A percentile compares a stretch with the other conserved stretches of the same genome.
Conservation (phyloP, 371 early-diverging fungal species). For the Mucor mucedo region DNA sequence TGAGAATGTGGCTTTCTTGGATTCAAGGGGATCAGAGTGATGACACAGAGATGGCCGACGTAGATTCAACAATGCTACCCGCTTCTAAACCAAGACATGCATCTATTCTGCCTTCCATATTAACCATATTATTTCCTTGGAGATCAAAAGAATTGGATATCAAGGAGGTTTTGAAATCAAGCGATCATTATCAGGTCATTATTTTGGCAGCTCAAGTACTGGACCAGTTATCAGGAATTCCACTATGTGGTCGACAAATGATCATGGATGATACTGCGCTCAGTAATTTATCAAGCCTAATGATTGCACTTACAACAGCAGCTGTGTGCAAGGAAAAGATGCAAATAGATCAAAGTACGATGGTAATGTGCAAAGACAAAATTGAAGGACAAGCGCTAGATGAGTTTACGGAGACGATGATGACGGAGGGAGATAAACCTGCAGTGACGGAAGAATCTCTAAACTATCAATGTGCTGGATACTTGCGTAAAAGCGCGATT, state of each 20-base stretch:
- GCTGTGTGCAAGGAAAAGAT: neutral
- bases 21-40: neutral
- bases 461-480: constrained; percentile 3
- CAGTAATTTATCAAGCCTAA: neutral
- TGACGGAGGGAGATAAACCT: neutral
- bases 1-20: constrained; percentile 35
- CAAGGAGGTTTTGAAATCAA: neutral
- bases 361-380: neutral
- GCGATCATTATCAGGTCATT: constrained; percentile 14
- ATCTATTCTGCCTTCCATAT: constrained; percentile 15
- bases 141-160: neutral
- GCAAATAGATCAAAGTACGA: neutral
- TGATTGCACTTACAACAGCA: constrained; percentile 3
- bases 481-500: constrained; percentile 15
- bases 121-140: constrained; percentile 20
- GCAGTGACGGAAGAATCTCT: neutral
- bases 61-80: neutral
- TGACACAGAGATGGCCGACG: neutral
- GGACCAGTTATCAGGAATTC: constrained; percentile 20
- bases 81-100: neutral
- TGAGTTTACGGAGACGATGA: neutral
- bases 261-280: constrained; percentile 9
- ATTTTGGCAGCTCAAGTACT: constrained; percentile 14
- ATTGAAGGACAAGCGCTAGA: too few relatives aligned
- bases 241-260: constrained; percentile 10